A percentile compares a stretch with the other conserved stretches of the same genome.
These are phyloP conservation scores for Penicillium herquei DNA, from an alignment of 495 filamentous ascomycete genomes.

Conservation along the genomic window DNA sequence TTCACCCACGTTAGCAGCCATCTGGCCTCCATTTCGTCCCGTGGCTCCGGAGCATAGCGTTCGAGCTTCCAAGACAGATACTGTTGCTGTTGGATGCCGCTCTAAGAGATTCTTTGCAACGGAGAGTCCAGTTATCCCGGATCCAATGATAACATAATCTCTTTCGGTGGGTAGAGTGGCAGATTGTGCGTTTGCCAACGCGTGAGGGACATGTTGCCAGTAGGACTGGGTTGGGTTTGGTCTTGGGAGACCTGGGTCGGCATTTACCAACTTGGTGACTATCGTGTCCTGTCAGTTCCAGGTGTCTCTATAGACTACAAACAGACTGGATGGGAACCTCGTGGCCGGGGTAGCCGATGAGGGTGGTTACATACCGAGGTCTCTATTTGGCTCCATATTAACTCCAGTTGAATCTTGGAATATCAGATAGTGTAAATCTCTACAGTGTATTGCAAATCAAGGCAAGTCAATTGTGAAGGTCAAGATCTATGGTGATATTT, in stretches of 20 bases:
- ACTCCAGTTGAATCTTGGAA: not conserved
- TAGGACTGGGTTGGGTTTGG: slow-evolving; percentile 63
- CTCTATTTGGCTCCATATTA: slow-evolving; percentile 12
- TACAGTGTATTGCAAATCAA: not conserved
- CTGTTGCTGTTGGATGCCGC: slow-evolving; percentile 17
- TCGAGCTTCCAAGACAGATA: slow-evolving; percentile 63
- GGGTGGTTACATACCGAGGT: slow-evolving; percentile 3
- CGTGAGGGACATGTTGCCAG: slow-evolving; percentile 66
- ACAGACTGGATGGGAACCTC: not conserved
- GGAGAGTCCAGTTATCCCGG: slow-evolving; percentile 65
- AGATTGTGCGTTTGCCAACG: slow-evolving; percentile 53
- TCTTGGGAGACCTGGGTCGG: slow-evolving; percentile 44
- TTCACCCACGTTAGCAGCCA: slow-evolving; percentile 35
- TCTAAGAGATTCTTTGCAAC: slow-evolving; percentile 58
- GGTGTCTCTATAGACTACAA: not conserved
- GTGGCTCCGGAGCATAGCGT: slow-evolving; percentile 82
- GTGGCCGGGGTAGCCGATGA: not conserved
- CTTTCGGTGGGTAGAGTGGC: slow-evolving; percentile 41
- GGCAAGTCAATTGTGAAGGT: not conserved
- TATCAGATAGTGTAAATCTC: not conserved
- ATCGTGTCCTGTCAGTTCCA: not conserved
- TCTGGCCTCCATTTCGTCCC: slow-evolving; percentile 52
- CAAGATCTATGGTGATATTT: not conserved
- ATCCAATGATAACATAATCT: slow-evolving; percentile 66
- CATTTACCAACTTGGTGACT: slow-evolving; percentile 23